These are phyloP conservation scores for Volvox carteri DNA, from an alignment of 163 green algal genomes.

Conservation along the genomic window DNA sequence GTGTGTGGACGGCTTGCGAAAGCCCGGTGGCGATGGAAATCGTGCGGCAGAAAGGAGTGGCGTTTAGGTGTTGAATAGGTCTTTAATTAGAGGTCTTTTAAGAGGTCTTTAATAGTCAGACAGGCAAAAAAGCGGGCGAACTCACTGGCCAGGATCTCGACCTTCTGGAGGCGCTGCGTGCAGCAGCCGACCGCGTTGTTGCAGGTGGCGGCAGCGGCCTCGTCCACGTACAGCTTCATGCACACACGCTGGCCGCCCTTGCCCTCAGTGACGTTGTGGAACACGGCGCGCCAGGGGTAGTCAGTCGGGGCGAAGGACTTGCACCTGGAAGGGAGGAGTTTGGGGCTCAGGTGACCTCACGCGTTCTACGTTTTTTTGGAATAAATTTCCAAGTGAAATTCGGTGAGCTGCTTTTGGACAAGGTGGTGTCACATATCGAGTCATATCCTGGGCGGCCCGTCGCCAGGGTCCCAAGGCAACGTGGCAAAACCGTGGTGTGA, in stretches of 20 bases:
- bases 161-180: slow-evolving; percentile 7
- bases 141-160: slow-evolving; percentile 49
- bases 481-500: too few species aligned
- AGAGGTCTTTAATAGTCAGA: too few species aligned
- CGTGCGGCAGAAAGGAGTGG: background rate
- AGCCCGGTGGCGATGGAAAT: background rate
- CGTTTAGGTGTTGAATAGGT: too few species aligned
- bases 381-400: too few species aligned
- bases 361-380: too few species aligned
- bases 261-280: background rate
- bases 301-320: background rate
- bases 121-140: background rate
- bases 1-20: too few species aligned
- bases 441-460: too few species aligned
- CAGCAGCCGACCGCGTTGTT: slow-evolving; percentile 29
- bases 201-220: background rate
- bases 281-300: background rate
- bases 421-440: too few species aligned
- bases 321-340: background rate
- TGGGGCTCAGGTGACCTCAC: too few species aligned
- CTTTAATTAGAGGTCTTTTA: too few species aligned
- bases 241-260: background rate
- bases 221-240: slow-evolving; percentile 47
- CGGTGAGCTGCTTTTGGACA: too few species aligned
- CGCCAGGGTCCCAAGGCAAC: too few species aligned